Percentiles rank a stretch among this genome's conserved stretches.
Evolutionary conservation across 169 alveolate genomes (phyloP).

Genomic region (Eimeria falciformis): DNA sequence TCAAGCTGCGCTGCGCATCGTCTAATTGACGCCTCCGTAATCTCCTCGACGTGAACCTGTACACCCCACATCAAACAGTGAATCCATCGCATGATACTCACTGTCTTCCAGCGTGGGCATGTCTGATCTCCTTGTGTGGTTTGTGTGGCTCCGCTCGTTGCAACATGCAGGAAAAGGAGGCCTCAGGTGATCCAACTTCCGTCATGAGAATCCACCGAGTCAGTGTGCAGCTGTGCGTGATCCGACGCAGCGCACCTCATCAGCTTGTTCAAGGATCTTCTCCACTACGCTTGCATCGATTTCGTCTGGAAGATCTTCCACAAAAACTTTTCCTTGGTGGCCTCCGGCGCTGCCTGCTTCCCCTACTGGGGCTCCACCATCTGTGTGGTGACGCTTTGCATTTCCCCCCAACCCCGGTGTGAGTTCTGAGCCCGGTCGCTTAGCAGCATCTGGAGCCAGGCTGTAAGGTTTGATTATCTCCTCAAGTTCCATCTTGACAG

Average conservation of each 20-base stretch:
- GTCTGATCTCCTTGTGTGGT: too few species aligned
- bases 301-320: constrained; percentile 52
- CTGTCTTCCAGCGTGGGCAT: too few species aligned
- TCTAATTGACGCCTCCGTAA: constrained; percentile 45
- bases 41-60: constrained; percentile 69
- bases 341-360: constrained; percentile 6
- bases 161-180: too few species aligned
- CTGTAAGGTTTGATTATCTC: constrained; percentile 20
- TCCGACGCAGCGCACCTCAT: constrained; percentile 23
- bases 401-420: not conserved
- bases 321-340: not conserved
- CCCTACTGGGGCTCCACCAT: not conserved
- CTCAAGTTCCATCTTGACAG: constrained; percentile 17
- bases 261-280: constrained; percentile 67
- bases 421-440: not conserved
- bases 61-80: not conserved
- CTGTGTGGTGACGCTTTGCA: constrained; percentile 7
- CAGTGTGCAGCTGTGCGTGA: not conserved
- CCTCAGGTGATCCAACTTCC: too few species aligned
- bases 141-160: too few species aligned
- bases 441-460: not conserved
- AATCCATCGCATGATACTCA: too few species aligned
- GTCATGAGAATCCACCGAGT: too few species aligned
- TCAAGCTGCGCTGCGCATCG: constrained; percentile 77
- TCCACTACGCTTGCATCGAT: constrained; percentile 52